Conservation (phyloP, 805 yeast genomes). For the Starmerella geochares region DNA sequence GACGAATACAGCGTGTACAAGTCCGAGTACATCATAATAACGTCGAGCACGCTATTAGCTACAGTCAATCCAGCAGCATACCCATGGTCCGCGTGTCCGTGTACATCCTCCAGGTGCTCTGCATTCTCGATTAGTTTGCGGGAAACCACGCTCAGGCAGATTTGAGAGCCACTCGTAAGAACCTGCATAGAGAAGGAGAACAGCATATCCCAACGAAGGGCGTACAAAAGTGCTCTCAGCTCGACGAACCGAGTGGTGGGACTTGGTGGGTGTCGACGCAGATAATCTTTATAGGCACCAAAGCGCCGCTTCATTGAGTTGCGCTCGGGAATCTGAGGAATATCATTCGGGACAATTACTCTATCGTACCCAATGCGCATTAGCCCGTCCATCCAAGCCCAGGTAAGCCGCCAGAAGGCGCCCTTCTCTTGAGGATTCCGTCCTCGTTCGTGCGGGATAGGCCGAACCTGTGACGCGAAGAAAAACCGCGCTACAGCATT, state of each 20-base stretch:
- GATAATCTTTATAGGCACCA: conserved; percentile 14
- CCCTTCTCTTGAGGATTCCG: conserved; percentile 25
- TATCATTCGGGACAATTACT: conserved; percentile 20
- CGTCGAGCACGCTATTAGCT: conserved; percentile 51
- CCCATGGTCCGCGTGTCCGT: conserved; percentile 29
- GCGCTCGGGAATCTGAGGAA: conserved; percentile 16
- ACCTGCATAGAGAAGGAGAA: conserved; percentile 3
- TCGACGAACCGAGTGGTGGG: conserved; percentile 13
- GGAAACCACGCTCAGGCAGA: conserved; percentile 19
- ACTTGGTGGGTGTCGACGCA: conserved; percentile 11
- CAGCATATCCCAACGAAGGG: conserved; percentile 17
- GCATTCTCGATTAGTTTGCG: conserved; percentile 17
- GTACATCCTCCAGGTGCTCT: conserved; percentile 11
- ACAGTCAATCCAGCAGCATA: conserved; percentile 67
- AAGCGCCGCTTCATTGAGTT: conserved; percentile 17
- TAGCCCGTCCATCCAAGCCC: conserved; percentile 46
- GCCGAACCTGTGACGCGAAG: conserved; percentile 16
- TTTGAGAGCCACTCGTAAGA: conserved; percentile 12
- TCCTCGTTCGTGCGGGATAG: conserved; percentile 22
- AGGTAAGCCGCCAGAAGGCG: conserved; percentile 35
- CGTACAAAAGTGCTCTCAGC: conserved; percentile 21
- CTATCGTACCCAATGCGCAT: conserved; percentile 31
- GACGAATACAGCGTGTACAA: conserved; percentile 55
- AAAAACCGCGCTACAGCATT: conserved; percentile 13
- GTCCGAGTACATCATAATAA: conserved; percentile 38